Base-by-base conservation (phyloP, 257 asterid genomes). In the Nicotiana tabacum region DNA sequence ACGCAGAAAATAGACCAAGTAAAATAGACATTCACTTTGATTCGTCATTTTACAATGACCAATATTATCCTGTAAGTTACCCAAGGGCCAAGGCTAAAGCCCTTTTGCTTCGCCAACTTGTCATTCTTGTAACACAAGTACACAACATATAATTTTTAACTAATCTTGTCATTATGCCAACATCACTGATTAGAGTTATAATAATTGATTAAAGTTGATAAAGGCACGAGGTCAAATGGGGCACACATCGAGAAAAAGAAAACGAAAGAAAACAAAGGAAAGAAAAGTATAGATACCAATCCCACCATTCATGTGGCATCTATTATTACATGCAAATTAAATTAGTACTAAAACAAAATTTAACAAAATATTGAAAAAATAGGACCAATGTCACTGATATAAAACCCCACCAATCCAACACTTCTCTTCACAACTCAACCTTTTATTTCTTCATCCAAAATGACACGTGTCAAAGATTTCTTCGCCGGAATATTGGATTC, bases 401-500 rank as follows among this genome's bases (percentile, higher is more conserved):
- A 74, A 74, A 74, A 48, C 62, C 43, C 62, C 27, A 48, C 27
- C 62, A 39, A 6, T 60, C 82, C 15, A 18, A n/a, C 37, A 27
- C 4, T 6, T 35, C 29, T 79, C 60, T 8, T 43, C 57, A 21
- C 69, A 61, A 24, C 56, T 35, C 60, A 3, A 6, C 74, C 10
- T 11, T 79, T 4, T 0, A 60, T 27, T 7, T 48, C 70, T 48
- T 79, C 69, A 32, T 57, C 51, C 18, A 9, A 80, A 21, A 91
- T 90, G 91, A 64, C 88, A 82, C 57, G 82, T 61, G n/a, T 74
- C 16, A 57, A 80, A 55, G 46, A 86, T n/a, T 66, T 76, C 72
- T 30, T 84, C 29, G 82, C 89, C 89, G 88, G 85, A 76, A 83
- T 78, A 9, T 13, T 76, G 16, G 16, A 24, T 48, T 86, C 88